Base-by-base conservation (phyloP, 78 protist genomes). In the Capsaspora owczarzaki region DNA sequence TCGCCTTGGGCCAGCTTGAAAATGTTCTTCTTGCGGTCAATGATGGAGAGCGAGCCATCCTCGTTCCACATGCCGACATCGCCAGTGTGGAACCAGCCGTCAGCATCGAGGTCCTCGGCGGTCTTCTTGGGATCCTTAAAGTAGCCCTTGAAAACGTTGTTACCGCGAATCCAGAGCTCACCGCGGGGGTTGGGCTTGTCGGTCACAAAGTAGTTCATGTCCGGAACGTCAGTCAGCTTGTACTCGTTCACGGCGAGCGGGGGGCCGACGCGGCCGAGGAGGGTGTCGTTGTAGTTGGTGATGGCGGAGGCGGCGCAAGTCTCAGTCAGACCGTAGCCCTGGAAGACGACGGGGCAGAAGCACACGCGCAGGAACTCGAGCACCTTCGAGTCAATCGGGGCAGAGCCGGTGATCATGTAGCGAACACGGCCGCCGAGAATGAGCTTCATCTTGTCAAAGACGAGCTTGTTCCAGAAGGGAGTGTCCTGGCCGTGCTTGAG, bases 281-380 rank as follows among this genome's bases (percentile, higher is more conserved):
- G 49, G 40, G 90, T 76, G n/a, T n/a, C n/a, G n/a, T n/a, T n/a
- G n/a, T n/a, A n/a, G n/a, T n/a, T n/a, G n/a, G n/a, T n/a, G n/a
- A n/a, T n/a, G 1, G 77, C 4, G 12, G 90, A 61, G 41, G 89
- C 95, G 27, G 94, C 95, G 33, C 85, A 74, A 33, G 90, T 82
- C 88, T 96, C 99, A 43, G 99, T 95, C 86, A 82, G 71, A 37
- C 99, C 99, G 74, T 96, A 97, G 37, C 97, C 97, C 69, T 95
- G 87, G 56, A 87, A 66, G 44, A 93, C 91, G 29, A 69, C 86
- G 76, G 91, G 87, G 72, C 89, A 42, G 87, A 92, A 87, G 86
- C 68, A 41, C 40, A 38, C 76, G 25, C 83, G 74, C n/a, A 89
- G 43, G 81, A 92, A 92, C 37, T 88, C 89, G 42, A 88, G 86